Percentiles rank a stretch among this genome's conserved stretches.
Conservation (phyloP, 176 grass and related monocot genomes). For the Thalia dealbata region DNA sequence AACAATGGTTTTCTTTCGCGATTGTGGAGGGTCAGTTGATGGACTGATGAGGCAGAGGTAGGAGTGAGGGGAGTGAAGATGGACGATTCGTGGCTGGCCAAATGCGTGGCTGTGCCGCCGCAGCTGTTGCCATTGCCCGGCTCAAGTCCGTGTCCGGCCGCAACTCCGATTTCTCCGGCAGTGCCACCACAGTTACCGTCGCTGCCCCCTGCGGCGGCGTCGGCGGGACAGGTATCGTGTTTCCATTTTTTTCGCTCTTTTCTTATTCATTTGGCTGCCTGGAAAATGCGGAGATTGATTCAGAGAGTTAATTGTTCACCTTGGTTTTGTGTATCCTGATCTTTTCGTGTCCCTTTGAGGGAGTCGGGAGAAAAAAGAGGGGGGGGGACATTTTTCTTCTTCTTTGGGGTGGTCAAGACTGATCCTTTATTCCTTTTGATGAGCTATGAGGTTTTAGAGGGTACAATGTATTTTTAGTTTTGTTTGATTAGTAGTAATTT, state of each 20-base stretch:
- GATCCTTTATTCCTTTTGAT: not conserved
- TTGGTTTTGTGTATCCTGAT: not conserved
- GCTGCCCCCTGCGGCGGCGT: not conserved
- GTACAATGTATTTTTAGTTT: not conserved
- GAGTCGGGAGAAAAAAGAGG: not conserved
- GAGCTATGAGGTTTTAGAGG: not conserved
- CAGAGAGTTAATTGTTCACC: not conserved
- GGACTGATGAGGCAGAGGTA: not conserved
- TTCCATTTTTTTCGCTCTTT: not conserved
- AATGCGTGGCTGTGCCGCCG: not conserved
- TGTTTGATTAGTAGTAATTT: not conserved
- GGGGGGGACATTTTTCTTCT: not conserved
- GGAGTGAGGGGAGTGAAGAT: not conserved
- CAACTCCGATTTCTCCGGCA: not conserved
- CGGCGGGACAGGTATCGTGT: not conserved
- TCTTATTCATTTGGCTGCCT: not conserved
- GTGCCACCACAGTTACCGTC: not conserved
- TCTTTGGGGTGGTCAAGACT: not conserved
- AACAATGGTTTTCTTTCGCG: not conserved
- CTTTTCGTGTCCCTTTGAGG: not conserved
- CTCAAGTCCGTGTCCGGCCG: not conserved
- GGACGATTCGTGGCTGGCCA: constrained; percentile 4
- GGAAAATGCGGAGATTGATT: not conserved
- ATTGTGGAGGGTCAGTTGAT: not conserved
- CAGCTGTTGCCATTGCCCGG: not conserved